Evolutionary conservation across 2,329 filamentous ascomycete species (phyloP).

Genomic region (Zelopaecilomyces penicillatus): DNA sequence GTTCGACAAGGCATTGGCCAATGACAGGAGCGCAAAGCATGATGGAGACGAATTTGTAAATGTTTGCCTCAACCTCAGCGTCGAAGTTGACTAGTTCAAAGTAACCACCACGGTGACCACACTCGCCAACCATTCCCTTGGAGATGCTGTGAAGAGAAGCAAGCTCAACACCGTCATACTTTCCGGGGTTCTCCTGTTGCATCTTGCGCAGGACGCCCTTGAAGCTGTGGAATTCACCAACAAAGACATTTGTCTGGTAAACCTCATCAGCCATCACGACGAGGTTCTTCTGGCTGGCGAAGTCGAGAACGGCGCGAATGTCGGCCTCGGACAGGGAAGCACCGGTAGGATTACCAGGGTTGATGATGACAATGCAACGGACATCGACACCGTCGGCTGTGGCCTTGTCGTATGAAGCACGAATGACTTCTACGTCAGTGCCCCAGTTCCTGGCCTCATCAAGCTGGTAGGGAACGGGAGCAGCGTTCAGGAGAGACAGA

Average conservation of each 20-base stretch:
- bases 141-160: slow-evolving; percentile 88
- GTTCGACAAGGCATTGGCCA: slow-evolving; percentile 90
- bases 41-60: slow-evolving; percentile 98
- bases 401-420: slow-evolving; percentile 63
- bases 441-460: slow-evolving; percentile 83
- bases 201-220: slow-evolving; percentile 78
- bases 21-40: slow-evolving; percentile 92
- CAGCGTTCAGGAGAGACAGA: slow-evolving; percentile 74
- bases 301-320: slow-evolving; percentile 75
- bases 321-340: slow-evolving; percentile 73
- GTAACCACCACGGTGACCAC: slow-evolving; percentile 93
- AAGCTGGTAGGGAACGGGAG: slow-evolving; percentile 86
- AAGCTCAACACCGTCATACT: slow-evolving; percentile 79
- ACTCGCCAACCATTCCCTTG: slow-evolving; percentile 99
- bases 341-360: slow-evolving; percentile 95
- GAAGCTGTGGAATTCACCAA: slow-evolving; percentile 91
- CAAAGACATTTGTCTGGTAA: slow-evolving; percentile 98
- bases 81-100: slow-evolving; percentile 94
- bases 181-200: slow-evolving; percentile 64
- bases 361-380: slow-evolving; percentile 92
- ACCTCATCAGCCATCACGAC: slow-evolving; percentile 95
- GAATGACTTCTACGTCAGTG: slow-evolving; percentile 75
- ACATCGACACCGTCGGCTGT: slow-evolving; percentile 73
- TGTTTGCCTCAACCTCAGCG: slow-evolving; percentile 74
- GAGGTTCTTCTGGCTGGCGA: slow-evolving; percentile 75